phyloP scores from a whole-genome alignment of 2,329 filamentous ascomycete species.

The Keithomyces neogunnii region DNA sequence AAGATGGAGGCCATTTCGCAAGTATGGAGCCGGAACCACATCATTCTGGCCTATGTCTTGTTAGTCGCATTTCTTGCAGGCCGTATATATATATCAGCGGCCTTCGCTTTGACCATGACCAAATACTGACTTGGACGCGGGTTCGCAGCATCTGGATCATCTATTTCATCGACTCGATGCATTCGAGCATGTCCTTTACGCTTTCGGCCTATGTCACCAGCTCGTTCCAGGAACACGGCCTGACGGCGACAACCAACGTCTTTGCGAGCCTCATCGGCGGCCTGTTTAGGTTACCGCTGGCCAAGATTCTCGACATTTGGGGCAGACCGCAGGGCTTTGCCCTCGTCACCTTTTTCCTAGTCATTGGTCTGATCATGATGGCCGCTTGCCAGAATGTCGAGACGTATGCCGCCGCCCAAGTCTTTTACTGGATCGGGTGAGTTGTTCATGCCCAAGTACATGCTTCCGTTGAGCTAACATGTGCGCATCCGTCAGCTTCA shows the following conservation, averaged over 20 bases:
- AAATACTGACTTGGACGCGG: too few species aligned
- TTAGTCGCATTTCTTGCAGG: neutral
- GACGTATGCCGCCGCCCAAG: constrained; percentile 35
- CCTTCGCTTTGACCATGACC: too few species aligned
- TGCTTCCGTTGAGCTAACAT: neutral
- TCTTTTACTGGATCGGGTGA: constrained; percentile 49
- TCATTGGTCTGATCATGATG: constrained; percentile 44
- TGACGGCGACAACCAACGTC: constrained; percentile 1
- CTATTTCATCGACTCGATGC: constrained; percentile 6
- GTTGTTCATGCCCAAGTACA: neutral
- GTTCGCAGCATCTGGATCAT: constrained; percentile 5
- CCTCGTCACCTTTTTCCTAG: constrained; percentile 22
- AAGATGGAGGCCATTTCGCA: neutral
- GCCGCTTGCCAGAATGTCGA: constrained; percentile 44
- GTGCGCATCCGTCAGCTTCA: constrained; percentile 3
- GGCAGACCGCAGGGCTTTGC: constrained; percentile 27
- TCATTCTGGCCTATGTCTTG: constrained; percentile 2
- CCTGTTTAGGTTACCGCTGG: constrained; percentile 22
- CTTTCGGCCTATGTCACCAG: constrained; percentile 3
- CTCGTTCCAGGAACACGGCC: neutral
- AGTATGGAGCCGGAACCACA: constrained; percentile 2
- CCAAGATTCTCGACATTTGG: constrained; percentile 30
- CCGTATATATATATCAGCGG: too few species aligned
- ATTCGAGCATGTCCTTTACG: constrained; percentile 1
- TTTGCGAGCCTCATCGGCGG: constrained; percentile 22